Conservation (phyloP, 2,329 filamentous ascomycete genomes). For the Leptographium lundbergii region DNA sequence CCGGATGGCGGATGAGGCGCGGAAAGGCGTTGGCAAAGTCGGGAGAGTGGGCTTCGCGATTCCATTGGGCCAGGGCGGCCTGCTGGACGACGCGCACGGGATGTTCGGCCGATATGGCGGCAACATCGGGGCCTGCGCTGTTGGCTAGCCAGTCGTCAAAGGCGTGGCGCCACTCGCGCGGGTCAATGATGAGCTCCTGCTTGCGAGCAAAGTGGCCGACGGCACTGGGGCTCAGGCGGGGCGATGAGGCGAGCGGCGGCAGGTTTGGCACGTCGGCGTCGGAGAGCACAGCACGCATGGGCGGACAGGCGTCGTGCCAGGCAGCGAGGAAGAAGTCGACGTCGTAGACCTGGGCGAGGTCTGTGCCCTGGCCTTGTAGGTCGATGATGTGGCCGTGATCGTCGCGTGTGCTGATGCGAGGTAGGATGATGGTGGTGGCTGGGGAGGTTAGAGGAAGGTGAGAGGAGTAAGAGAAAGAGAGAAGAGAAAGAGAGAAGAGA, state of each 20-base stretch:
- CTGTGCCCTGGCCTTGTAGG: neutral
- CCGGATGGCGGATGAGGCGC: constrained; percentile 9
- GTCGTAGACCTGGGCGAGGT: constrained; percentile 7
- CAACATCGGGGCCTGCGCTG: too few relatives aligned
- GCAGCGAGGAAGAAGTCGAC: constrained; percentile 6
- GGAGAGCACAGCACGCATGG: constrained; percentile 6
- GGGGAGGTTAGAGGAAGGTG: neutral
- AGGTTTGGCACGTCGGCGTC: constrained; percentile 5
- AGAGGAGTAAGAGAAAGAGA: neutral
- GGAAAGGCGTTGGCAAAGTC: constrained; percentile 12
- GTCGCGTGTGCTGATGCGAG: constrained; percentile 12
- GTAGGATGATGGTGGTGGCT: constrained; percentile 11
- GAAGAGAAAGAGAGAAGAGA: neutral
- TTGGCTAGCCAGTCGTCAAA: constrained; percentile 11
- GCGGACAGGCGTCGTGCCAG: constrained; percentile 7
- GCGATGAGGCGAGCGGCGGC: neutral
- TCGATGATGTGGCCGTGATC: neutral
- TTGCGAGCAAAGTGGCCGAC: constrained; percentile 5
- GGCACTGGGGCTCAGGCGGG: constrained; percentile 1
- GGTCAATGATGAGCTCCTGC: constrained; percentile 11
- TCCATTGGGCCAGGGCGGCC: constrained; percentile 14
- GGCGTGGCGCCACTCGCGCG: constrained; percentile 11
- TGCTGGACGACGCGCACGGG: constrained; percentile 14
- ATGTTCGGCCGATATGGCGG: constrained; percentile 1
- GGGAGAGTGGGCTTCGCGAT: constrained; percentile 10